Evolutionary conservation across 257 asterid species (phyloP), one percentile per base, ranked within the genome.

Genomic region (Avicennia marina): DNA sequence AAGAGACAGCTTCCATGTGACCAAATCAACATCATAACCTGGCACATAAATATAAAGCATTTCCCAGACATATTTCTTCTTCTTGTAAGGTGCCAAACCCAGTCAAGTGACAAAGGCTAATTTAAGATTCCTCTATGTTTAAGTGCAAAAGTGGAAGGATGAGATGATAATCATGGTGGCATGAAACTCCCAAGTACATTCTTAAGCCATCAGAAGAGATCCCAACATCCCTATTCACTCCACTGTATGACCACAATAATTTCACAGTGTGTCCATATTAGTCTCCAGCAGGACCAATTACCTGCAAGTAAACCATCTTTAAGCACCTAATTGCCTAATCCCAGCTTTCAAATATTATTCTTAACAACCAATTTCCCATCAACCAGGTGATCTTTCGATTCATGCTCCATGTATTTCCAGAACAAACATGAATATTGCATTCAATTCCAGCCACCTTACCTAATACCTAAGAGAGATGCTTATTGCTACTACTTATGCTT

Each of bases 21-120:
- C 99, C 99, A 78, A 94, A 74, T 94, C 95, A 75, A 94, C 99
- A 62, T 94, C 99, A 73, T 94, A 94, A 33, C 99, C 99, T 40
- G 89, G 94, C 97, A 94, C 89, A 46, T 74, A 85, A 66, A 94
- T 89, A 80, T 94, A 94, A 63, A 94, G 97, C 96, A 94, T 89
- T 70, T 94, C 89, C 99, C 99, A 94, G 56, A 94, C 97, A 62
- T 94, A 94, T 62, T 94, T 94, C 81, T 94, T 94, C 89, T 94
- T 94, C 80, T 89, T 97, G 57, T 89, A 84, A 54, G 82, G 96
- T 64, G 99, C 66, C 69, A 82, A 72, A 51, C 88, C 94, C 99
- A 89, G 90, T 47, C 55, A 52, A 20, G 16, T 49, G 16, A 47
- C 21, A 36, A n/a, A 3, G 7, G 31, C n/a, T 21, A 32, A 11